phyloP scores from a whole-genome alignment of 768 basidiomycete species.

The Strobilomyces confusus region DNA sequence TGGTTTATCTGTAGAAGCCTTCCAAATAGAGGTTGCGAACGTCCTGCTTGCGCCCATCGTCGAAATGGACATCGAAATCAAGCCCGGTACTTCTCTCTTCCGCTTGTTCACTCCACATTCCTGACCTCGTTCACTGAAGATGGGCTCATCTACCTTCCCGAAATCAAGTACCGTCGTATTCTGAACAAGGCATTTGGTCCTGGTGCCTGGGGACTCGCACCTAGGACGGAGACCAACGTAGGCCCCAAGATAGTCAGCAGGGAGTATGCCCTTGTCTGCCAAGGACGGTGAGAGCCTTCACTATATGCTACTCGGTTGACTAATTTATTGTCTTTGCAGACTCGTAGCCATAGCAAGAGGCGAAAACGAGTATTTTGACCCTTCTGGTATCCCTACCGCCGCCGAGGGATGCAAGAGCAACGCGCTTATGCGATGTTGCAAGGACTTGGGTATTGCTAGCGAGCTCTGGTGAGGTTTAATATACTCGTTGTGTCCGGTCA shows the following conservation, averaged over 20 bases:
- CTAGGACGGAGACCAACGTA: constrained; percentile 88
- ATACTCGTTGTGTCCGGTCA: not conserved
- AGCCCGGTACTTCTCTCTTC: constrained; percentile 63
- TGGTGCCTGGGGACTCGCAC: constrained; percentile 95
- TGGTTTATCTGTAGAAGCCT: constrained; percentile 75
- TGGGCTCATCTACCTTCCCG: constrained; percentile 90
- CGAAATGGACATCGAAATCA: constrained; percentile 82
- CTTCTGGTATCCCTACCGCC: constrained; percentile 85
- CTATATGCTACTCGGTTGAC: not conserved
- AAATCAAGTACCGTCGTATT: constrained; percentile 93
- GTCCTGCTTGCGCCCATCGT: constrained; percentile 72
- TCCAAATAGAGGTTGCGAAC: constrained; percentile 69
- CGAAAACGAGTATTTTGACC: constrained; percentile 96
- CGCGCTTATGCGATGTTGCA: constrained; percentile 95
- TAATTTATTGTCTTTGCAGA: constrained; percentile 35
- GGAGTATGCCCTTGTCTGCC: constrained; percentile 92
- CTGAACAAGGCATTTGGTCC: constrained; percentile 94
- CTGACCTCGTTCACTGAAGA: constrained; percentile 43
- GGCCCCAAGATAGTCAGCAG: constrained; percentile 83
- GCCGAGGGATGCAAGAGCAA: constrained; percentile 94
- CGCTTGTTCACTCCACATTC: too few relatives aligned
- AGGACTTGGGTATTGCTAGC: constrained; percentile 93
- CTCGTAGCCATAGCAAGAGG: constrained; percentile 89
- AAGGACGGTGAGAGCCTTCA: constrained; percentile 63
- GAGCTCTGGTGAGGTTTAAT: constrained; percentile 74